Base-by-base conservation (phyloP, 139 green algal genomes). In the Coelastrella sp. region DNA sequence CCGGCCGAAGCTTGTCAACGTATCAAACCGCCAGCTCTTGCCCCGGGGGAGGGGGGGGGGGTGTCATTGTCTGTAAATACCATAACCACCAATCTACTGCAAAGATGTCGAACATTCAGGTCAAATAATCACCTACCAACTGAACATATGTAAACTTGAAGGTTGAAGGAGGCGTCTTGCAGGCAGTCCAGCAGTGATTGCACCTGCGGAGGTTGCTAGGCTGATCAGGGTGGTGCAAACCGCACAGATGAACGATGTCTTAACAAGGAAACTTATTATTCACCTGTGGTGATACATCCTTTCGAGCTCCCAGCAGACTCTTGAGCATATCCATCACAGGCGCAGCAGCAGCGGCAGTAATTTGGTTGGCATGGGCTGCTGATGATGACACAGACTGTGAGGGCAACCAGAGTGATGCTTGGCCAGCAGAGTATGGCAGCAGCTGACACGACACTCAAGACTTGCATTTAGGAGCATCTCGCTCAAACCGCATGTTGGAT, bases 71-170 rank as follows among this genome's bases (percentile, higher is more conserved):
- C 35, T 49, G 35, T 49, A 49, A 49, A 49, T 49, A 49, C 35
- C 35, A 49, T 49, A 49, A 49, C 35, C 35, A 49, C 35, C 35
- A 49, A 3, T 49, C 1, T 5, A 49, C 35, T 49, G 35, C 35
- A 49, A 49, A 49, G 35, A 49, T 3, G 35, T 49, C 35, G 35
- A 25, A 7, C 11, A 65, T 5, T 49, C 27, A 83, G 7, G 7
- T 66, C 25, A 22, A 27, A 9, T 19, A 82, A 11, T 20, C 14
- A 74, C 86, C 9, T 60, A 90, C 86, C 86, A 8, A 90, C 86
- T n/a, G 86, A 90, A 75, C 86, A 90, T 22, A 90, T 90, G 86
- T 65, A 90, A 4, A 90, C 86, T 83, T 90, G 73, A 24, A 90
- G 58, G 75, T 78, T 25, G 27, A 90, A 90, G 60, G 59, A 35